Percentiles rank a stretch among this genome's conserved stretches.
Conservation (phyloP, 495 filamentous ascomycete genomes). For the Zalerion maritima region DNA sequence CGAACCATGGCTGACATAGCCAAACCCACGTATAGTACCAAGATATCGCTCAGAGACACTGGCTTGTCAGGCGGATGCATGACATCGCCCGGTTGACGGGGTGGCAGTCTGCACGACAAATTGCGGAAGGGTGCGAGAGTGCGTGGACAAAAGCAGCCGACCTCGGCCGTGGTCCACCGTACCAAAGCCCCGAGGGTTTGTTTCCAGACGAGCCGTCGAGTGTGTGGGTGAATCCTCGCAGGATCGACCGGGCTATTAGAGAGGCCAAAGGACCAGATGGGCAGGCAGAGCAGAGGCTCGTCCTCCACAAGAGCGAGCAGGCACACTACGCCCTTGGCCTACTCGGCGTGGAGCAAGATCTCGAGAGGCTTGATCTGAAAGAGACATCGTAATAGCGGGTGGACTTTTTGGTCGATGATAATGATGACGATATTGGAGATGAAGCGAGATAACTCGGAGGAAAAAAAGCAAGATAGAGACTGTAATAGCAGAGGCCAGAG, state of each 20-base stretch:
- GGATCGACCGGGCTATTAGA: conserved; percentile 26
- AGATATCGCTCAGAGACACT: conserved; percentile 53
- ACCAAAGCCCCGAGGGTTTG: conserved; percentile 34
- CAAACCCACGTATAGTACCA: conserved; percentile 41
- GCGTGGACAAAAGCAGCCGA: conserved; percentile 62
- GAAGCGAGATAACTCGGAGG: too few species aligned
- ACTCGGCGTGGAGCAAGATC: conserved; percentile 35
- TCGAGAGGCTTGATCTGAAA: conserved; percentile 30
- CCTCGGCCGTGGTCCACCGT: conserved; percentile 61
- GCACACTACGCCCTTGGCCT: conserved; percentile 39
- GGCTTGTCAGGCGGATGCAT: conserved; percentile 56
- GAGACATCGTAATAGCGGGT: too few species aligned
- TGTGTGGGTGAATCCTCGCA: conserved; percentile 25
- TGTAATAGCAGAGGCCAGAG: too few species aligned
- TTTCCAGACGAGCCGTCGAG: conserved; percentile 15
- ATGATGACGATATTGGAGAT: too few species aligned
- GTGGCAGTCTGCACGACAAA: conserved; percentile 67
- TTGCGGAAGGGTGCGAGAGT: conserved; percentile 70
- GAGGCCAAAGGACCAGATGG: conserved; percentile 14
- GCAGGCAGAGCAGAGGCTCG: conserved; percentile 18
- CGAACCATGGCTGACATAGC: conserved; percentile 2
- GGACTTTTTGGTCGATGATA: too few species aligned
- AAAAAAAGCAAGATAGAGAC: too few species aligned
- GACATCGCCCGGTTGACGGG: conserved; percentile 70
- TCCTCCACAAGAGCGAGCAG: conserved; percentile 32